Base-by-base conservation (phyloP, 2,329 filamentous ascomycete species). In the Plenodomus biglobosus region DNA sequence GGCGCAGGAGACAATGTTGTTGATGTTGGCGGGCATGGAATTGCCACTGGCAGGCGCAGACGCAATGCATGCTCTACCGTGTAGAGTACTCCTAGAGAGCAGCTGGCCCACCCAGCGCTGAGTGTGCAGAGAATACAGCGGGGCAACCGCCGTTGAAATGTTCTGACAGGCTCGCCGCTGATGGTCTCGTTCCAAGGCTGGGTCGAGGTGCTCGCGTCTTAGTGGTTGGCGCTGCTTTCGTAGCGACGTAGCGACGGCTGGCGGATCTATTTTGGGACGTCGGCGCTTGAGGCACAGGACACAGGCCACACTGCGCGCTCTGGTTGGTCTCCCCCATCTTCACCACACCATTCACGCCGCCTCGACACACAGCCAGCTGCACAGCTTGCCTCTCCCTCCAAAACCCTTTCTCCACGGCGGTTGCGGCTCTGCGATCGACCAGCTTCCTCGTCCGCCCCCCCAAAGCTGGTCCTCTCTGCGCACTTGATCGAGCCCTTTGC, bases 391-490 rank as follows among this genome's bases (percentile, higher is more conserved):
- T 45, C 40, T 32, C 48, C 50, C 50, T 51, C 51, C 42, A 53
- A 38, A n/a, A 59, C 46, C 46, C 41, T 48, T 45, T 48, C 48
- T 47, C 47, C 58, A 52, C 53, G 56, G 53, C 60, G 55, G 55
- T 46, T 50, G 54, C 46, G 56, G 59, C 61, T 61, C 55, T 58
- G 56, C 56, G 50, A 56, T 48, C 54, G 58, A 59, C 56, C 58
- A 56, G 51, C 59, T 62, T 56, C 56, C 50, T 53, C 50, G 50
- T 44, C 53, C 51, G 46, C 48, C 38, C 53, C 48, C 27, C n/a
- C n/a, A n/a, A 52, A 57, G 59, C 58, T 59, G 59, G 58, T 60
- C 59, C 27, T 40, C 48, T 38, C 51, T 42, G 44, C 41, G 39
- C 38, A 30, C 37, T 32, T 15, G 27, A 7, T 32, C 13, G 27